Conservation (phyloP, 2,329 filamentous ascomycete genomes). For the Leptographium radiaticola region DNA sequence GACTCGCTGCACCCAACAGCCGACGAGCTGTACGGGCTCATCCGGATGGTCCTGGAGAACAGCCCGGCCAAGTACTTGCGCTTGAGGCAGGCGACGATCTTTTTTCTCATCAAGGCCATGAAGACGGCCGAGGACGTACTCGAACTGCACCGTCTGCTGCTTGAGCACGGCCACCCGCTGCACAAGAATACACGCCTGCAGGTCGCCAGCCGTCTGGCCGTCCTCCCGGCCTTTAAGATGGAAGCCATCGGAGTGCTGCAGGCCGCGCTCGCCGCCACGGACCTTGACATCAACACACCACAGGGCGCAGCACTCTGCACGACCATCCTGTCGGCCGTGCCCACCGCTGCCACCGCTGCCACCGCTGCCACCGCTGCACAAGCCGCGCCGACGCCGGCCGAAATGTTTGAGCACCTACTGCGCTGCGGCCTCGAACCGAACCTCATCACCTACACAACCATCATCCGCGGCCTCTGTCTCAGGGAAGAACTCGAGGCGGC, state of each 20-base stretch:
- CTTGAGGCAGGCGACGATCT: conserved; percentile 25
- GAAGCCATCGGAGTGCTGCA: conserved; percentile 31
- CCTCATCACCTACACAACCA: conserved; percentile 47
- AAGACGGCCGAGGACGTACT: conserved; percentile 12
- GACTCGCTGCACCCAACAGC: not conserved
- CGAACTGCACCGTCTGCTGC: conserved; percentile 24
- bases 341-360: not conserved
- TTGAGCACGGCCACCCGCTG: conserved; percentile 17
- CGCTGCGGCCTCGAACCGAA: conserved; percentile 51
- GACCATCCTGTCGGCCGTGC: conserved; percentile 33
- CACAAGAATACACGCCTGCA: conserved; percentile 32
- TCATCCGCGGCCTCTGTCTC: conserved; percentile 59
- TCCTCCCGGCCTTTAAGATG: conserved; percentile 22
- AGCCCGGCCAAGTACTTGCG: conserved; percentile 13
- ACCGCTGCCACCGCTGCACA: not conserved
- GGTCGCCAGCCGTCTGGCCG: conserved; percentile 33
- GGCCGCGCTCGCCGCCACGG: conserved; percentile 18
- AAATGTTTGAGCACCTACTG: conserved; percentile 42
- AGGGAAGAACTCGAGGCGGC: conserved; percentile 50
- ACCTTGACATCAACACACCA: conserved; percentile 31
- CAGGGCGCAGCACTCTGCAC: conserved; percentile 43
- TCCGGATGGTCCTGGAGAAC: conserved; percentile 8
- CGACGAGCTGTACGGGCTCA: not conserved
- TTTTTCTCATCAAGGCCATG: conserved; percentile 6
- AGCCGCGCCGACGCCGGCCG: conserved; percentile 28